Evolutionary conservation across 805 yeast species (phyloP), one percentile per base, ranked within the genome.

Genomic region (Cyberlindnera mississippiensis): DNA sequence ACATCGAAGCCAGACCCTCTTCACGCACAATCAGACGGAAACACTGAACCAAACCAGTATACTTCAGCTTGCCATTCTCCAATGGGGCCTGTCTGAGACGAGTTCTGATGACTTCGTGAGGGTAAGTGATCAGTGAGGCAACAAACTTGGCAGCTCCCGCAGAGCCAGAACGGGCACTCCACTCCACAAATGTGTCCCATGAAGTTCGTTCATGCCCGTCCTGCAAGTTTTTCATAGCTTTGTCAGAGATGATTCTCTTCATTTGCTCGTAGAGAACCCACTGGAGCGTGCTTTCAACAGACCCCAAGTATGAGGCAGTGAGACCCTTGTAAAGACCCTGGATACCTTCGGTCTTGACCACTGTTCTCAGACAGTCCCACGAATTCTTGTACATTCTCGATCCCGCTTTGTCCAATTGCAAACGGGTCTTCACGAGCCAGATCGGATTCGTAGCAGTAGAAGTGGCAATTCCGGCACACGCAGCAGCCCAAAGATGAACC

Each of bases 181-280:
- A 93, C 57, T 88, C 96, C 51, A 82, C 63, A 20, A 88, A 67
- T 45, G 77, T 73, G 55, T 87, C 96, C 42, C 71, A 58, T 3
- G 76, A 67, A 3, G 74, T 60, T 41, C 59, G 63, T 22, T 56
- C 50, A 10, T 52, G 53, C 6, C 68, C 63, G 42, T 33, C 61
- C 51, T 48, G 57, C 40, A 52, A 59, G 49, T 64, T 62, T 39
- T 68, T 68, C 44, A 61, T 67, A 45, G 72, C 73, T 57, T 81
- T 72, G 51, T 67, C 71, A 49, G 67, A 64, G 35, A 93, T 84
- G 29, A 84, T 60, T 18, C 69, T 55, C 60, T 85, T 87, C 96
- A 93, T 90, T 62, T 88, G 96, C 64, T 93, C 99, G 59, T 93
- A 93, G 32, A 93, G 72, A 18, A 93, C 85, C 99, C 99, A 93